Conservation (phyloP, 257 asterid genomes). For the Ballota nigra region DNA sequence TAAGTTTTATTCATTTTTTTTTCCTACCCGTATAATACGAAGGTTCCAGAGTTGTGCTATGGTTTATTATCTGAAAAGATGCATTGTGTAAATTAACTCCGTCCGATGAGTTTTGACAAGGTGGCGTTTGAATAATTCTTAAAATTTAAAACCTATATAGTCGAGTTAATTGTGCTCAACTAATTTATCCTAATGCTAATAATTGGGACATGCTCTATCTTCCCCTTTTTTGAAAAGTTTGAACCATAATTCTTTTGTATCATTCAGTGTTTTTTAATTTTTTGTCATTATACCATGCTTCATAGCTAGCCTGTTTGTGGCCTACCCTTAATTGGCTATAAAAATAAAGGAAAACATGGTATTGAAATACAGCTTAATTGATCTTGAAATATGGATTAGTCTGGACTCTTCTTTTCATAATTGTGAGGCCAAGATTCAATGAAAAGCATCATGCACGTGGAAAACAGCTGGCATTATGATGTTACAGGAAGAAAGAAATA, state of each 20-base stretch:
- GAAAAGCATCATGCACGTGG: conserved; percentile 39
- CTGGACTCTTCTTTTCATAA: not conserved
- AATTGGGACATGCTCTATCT: no score
- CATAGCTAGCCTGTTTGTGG: not conserved
- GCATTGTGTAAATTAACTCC: no score
- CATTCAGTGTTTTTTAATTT: not conserved
- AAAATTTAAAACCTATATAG: no score
- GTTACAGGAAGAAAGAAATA: conserved; percentile 19
- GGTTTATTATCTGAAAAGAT: no score
- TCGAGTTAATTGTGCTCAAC: no score
- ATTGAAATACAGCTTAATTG: not conserved
- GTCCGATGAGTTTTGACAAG: no score
- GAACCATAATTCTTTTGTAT: not conserved
- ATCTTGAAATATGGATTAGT: not conserved
- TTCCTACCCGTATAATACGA: no score
- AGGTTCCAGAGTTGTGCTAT: no score
- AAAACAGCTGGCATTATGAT: conserved; percentile 46
- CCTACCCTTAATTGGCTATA: not conserved
- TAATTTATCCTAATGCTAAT: no score
- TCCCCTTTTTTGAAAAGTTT: not conserved
- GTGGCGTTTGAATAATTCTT: no score
- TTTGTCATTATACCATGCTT: not conserved
- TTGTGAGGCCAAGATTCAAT: not conserved
- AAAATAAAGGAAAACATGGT: not conserved
- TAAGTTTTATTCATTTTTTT: no score